Conservation (phyloP, 2,329 filamentous ascomycete species). For the Cercospora sp. region DNA sequence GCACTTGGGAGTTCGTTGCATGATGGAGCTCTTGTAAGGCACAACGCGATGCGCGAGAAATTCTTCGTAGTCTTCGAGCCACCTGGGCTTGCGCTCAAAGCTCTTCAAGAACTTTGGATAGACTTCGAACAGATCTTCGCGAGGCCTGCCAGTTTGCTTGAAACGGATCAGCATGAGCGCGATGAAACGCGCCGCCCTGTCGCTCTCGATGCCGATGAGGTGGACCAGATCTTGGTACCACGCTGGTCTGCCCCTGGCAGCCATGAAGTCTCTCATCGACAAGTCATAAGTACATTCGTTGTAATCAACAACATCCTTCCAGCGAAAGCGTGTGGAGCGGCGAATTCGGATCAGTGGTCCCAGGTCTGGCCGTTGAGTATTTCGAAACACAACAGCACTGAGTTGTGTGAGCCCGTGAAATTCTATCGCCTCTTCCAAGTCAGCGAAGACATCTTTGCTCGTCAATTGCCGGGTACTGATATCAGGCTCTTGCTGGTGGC, state of each 20-base stretch:
- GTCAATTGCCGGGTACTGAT: constrained; percentile 5
- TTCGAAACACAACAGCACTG: constrained; percentile 6
- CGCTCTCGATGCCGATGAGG: constrained; percentile 15
- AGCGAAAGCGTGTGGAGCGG: constrained; percentile 6
- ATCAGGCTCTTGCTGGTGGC: background rate
- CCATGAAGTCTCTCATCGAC: constrained; percentile 13
- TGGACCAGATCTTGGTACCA: constrained; percentile 22
- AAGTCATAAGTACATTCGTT: constrained; percentile 12
- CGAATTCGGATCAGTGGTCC: constrained; percentile 13
- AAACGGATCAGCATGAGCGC: constrained; percentile 4
- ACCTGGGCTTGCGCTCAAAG: constrained; percentile 8
- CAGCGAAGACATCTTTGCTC: background rate
- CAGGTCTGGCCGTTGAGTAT: background rate
- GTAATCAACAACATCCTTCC: constrained; percentile 2
- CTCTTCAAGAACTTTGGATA: constrained; percentile 11
- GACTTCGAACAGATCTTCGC: background rate
- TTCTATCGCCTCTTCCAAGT: constrained; percentile 11
- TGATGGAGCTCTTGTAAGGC: background rate
- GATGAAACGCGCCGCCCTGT: constrained; percentile 19
- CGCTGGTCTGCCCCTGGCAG: background rate
- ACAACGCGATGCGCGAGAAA: background rate
- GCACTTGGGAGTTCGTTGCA: background rate
- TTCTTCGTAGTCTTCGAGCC: background rate
- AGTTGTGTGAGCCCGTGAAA: constrained; percentile 13
- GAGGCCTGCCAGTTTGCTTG: constrained; percentile 1